Conservation (phyloP, 2,329 filamentous ascomycete species). For the Aureobasidium mangrovei region DNA sequence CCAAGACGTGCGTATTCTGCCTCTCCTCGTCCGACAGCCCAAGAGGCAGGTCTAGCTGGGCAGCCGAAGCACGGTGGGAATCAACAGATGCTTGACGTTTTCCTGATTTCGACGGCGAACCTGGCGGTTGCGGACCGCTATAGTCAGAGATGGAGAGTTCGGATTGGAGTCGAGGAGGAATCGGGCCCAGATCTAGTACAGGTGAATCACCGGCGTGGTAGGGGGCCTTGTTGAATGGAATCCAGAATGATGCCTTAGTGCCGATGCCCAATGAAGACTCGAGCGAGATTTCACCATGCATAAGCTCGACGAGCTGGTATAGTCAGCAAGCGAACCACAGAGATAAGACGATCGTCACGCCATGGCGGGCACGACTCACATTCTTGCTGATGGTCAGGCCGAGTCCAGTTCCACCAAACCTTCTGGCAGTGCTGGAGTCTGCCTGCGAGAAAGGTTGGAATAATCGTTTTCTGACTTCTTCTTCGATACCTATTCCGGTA, state of each 20-base stretch:
- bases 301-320: conserved; percentile 56
- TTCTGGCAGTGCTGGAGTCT: conserved; percentile 66
- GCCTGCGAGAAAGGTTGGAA: conserved; percentile 79
- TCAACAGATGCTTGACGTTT: conserved; percentile 18
- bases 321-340: neutral
- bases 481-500: conserved; percentile 72
- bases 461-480: conserved; percentile 61
- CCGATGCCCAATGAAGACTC: conserved; percentile 59
- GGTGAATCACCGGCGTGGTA: conserved; percentile 41
- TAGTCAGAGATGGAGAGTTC: conserved; percentile 54
- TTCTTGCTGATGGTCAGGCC: conserved; percentile 77
- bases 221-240: conserved; percentile 65
- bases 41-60: conserved; percentile 27
- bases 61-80: conserved; percentile 15
- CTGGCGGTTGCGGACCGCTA: conserved; percentile 33
- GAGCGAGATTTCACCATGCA: conserved; percentile 66
- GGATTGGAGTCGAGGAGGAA: conserved; percentile 57
- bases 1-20: conserved; percentile 57
- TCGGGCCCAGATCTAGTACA: conserved; percentile 52
- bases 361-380: conserved; percentile 19
- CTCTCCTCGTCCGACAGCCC: conserved; percentile 51
- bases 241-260: conserved; percentile 67
- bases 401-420: conserved; percentile 71
- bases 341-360: neutral
- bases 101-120: conserved; percentile 16